Evolutionary conservation across 441 rosid genomes (phyloP).

Genomic region (Capsella rubella): DNA sequence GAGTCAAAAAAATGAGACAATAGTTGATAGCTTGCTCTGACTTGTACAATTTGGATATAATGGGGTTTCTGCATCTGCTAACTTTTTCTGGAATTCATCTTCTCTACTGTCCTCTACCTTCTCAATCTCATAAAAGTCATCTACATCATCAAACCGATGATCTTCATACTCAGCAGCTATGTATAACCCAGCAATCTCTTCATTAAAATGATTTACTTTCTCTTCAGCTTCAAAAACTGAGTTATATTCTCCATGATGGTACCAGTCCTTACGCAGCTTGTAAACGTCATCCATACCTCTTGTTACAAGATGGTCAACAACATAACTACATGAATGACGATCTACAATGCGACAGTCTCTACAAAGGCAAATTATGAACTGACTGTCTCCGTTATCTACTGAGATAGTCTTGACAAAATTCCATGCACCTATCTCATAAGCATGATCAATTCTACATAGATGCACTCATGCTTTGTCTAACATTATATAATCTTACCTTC

Average conservation of each 20-base stretch:
- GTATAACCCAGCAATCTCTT: background rate
- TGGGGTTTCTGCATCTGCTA: background rate
- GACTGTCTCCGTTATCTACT: background rate
- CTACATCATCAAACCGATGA: background rate
- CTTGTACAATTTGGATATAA: background rate
- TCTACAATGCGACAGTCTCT: background rate
- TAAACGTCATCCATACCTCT: background rate
- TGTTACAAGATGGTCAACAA: background rate
- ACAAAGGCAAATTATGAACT: background rate
- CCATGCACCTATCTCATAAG: too few relatives aligned
- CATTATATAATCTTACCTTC: too few relatives aligned
- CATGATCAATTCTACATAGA: background rate
- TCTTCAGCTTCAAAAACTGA: background rate
- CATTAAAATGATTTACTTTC: background rate
- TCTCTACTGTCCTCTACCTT: background rate
- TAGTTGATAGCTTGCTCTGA: background rate
- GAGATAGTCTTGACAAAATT: too few relatives aligned
- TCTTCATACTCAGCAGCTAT: background rate
- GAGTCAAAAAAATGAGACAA: background rate
- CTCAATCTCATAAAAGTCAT: background rate
- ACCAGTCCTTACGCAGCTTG: background rate
- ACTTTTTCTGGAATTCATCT: background rate
- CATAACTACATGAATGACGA: background rate
- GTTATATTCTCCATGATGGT: background rate
- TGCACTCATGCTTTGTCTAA: too few relatives aligned